Evolutionary conservation across 305 asterid genomes (phyloP).

Genomic region (Fraxinus angustifolia): DNA sequence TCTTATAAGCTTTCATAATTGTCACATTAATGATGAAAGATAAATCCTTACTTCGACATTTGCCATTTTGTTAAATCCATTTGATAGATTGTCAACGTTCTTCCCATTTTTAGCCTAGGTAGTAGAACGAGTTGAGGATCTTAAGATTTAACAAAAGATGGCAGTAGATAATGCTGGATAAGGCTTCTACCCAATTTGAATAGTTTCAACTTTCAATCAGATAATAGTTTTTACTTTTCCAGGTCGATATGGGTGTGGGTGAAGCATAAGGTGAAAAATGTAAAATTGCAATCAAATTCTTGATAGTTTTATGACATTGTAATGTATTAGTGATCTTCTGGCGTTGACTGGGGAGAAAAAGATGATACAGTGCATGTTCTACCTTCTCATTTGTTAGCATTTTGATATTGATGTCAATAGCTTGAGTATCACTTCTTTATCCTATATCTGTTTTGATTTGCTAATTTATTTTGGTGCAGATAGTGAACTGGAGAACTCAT

Average conservation of each 20-base stretch:
- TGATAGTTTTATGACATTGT: neutral
- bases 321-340: neutral
- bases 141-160: neutral
- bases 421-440: neutral
- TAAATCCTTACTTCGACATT: neutral
- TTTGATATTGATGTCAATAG: slow-evolving; percentile 2
- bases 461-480: slow-evolving; percentile 44
- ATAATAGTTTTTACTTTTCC: neutral
- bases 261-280: neutral
- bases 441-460: neutral
- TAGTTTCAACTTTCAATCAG: neutral
- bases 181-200: neutral
- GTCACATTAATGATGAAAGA: neutral
- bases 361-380: neutral
- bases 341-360: neutral
- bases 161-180: neutral
- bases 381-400: neutral
- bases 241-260: neutral
- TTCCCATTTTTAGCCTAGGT: neutral
- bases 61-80: neutral
- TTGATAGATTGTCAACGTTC: neutral
- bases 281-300: neutral
- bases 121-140: neutral
- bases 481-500: slow-evolving; percentile 87
- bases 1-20: neutral